A percentile compares a stretch with the other conserved stretches of the same genome.
Evolutionary conservation across 371 early-diverging fungal genomes (phyloP).

Genomic region (Catenaria anguillulae): DNA sequence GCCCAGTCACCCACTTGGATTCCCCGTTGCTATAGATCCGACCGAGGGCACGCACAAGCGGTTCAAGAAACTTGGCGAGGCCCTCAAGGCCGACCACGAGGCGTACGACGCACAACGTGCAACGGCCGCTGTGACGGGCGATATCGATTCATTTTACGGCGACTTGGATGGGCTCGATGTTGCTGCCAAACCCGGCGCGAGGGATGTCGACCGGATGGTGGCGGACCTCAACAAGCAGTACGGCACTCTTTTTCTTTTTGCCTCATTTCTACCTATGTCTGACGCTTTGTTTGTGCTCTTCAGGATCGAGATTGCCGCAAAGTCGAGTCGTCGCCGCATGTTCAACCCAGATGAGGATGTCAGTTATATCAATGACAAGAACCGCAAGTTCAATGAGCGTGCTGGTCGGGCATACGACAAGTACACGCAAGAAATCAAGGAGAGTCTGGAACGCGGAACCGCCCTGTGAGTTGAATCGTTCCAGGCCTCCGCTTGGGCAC

Average conservation of each 20-base stretch:
- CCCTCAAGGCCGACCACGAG: conserved; percentile 66
- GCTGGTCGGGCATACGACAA: conserved; percentile 82
- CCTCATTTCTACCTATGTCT: neutral
- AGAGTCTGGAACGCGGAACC: conserved; percentile 74
- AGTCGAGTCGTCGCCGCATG: conserved; percentile 56
- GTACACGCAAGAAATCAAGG: conserved; percentile 82
- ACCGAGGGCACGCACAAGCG: conserved; percentile 79
- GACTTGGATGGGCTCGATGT: conserved; percentile 48
- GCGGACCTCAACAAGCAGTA: conserved; percentile 63
- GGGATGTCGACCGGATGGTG: conserved; percentile 58
- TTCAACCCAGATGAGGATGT: conserved; percentile 69
- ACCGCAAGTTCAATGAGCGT: conserved; percentile 88
- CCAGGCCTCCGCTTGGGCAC: no score
- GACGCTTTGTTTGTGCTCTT: conserved; percentile 3
- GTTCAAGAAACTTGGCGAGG: conserved; percentile 56
- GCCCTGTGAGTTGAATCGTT: no score
- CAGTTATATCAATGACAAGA: conserved; percentile 90
- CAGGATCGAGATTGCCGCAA: conserved; percentile 46
- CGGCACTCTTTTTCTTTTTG: conserved; percentile 12
- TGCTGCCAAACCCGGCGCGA: conserved; percentile 40
- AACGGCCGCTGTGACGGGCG: conserved; percentile 7
- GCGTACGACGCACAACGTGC: conserved; percentile 44
- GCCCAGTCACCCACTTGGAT: no score
- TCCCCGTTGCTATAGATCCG: no score
- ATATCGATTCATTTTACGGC: conserved; percentile 28